These are phyloP conservation scores for Westerdykella sp. DNA, from an alignment of 2,329 filamentous ascomycete genomes.

Conservation along the genomic window DNA sequence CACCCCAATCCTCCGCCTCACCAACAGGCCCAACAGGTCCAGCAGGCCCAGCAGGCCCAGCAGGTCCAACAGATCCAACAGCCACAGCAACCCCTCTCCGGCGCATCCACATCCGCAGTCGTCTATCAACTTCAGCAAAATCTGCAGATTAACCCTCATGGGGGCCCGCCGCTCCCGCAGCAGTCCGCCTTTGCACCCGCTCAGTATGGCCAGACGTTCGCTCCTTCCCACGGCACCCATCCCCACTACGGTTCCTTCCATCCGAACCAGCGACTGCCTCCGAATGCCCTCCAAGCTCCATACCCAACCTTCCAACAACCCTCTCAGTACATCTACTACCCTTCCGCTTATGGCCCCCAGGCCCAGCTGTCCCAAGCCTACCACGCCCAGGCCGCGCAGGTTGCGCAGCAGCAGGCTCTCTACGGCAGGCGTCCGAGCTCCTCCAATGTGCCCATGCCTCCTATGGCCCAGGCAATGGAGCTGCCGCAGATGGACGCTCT, in stretches of 20 bases:
- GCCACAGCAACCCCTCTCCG: constrained; percentile 29
- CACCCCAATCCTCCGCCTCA: constrained; percentile 10
- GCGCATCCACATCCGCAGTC: constrained; percentile 36
- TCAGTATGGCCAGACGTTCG: constrained; percentile 26
- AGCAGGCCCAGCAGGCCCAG: constrained; percentile 7
- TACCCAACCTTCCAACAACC: constrained; percentile 29
- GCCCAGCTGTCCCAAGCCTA: constrained; percentile 23
- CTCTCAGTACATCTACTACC: constrained; percentile 33
- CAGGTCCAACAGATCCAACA: background rate
- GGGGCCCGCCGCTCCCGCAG: constrained; percentile 21
- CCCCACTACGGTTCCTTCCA: constrained; percentile 20
- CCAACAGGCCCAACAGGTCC: constrained; percentile 8
- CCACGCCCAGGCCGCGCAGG: constrained; percentile 18
- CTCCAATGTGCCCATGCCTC: constrained; percentile 11
- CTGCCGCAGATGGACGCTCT: constrained; percentile 15
- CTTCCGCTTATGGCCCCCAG: constrained; percentile 27
- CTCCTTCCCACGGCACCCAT: constrained; percentile 19
- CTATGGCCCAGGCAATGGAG: constrained; percentile 19
- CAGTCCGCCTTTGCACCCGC: constrained; percentile 18
- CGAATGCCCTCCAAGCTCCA: constrained; percentile 16
- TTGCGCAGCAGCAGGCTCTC: constrained; percentile 17
- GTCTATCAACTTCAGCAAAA: constrained; percentile 38
- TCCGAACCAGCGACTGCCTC: constrained; percentile 19
- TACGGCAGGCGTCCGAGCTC: constrained; percentile 27
- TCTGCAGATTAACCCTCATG: constrained; percentile 27